These are phyloP conservation scores for Physaria fendleri DNA, from an alignment of 345 rosid genomes.

Conservation along the genomic window DNA sequence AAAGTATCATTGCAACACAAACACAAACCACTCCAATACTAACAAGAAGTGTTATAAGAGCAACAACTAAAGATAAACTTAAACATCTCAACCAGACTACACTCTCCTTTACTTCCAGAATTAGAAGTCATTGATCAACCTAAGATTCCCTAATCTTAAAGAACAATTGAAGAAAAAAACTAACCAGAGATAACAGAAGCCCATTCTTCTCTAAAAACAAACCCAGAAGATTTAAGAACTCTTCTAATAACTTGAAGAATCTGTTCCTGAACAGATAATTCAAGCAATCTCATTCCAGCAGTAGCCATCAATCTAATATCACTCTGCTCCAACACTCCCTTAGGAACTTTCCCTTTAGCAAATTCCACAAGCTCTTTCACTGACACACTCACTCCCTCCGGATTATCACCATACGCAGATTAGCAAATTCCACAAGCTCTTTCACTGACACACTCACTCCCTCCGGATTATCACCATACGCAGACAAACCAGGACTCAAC, in stretches of 20 bases:
- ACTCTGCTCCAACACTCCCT: constrained; percentile 50
- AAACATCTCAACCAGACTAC: neutral
- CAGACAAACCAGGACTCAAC: constrained; percentile 77
- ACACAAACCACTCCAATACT: neutral
- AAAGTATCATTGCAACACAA: neutral
- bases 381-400: constrained; percentile 50
- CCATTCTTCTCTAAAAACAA: constrained; percentile 62
- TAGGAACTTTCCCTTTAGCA: constrained; percentile 50
- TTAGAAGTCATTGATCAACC: neutral
- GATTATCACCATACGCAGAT: constrained; percentile 48
- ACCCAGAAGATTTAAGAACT: constrained; percentile 57
- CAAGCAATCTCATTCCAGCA: constrained; percentile 81
- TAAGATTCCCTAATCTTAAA: neutral
- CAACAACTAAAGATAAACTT: neutral
- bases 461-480: constrained; percentile 51
- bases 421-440: constrained; percentile 63
- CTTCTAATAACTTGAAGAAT: constrained; percentile 50
- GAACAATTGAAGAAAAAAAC: neutral
- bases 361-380: constrained; percentile 57
- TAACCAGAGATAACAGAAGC: constrained; percentile 80
- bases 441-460: constrained; percentile 47
- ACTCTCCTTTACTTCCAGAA: neutral
- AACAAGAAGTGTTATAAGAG: neutral
- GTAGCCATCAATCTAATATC: constrained; percentile 92
- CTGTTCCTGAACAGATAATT: constrained; percentile 40